phyloP scores from a whole-genome alignment of 2,329 filamentous ascomycete species.

The Penicillium hesseltinei region DNA sequence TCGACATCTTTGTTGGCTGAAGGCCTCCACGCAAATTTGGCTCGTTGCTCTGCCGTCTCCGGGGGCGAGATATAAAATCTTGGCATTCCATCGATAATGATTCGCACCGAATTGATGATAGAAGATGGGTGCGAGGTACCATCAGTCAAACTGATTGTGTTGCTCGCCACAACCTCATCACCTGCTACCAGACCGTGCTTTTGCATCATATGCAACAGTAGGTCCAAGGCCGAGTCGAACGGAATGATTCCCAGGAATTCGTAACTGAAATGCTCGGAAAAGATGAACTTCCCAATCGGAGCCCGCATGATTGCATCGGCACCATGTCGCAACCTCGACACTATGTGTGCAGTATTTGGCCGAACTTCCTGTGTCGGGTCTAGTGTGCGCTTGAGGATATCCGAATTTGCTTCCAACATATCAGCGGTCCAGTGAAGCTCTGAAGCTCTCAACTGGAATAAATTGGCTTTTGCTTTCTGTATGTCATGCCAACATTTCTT shows the following conservation, averaged over 20 bases:
- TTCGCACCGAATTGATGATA: neutral
- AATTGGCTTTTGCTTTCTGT: slow-evolving; percentile 5
- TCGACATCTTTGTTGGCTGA: neutral
- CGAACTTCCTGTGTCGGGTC: slow-evolving; percentile 17
- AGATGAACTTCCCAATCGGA: neutral
- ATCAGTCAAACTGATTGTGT: neutral
- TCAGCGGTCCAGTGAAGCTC: slow-evolving; percentile 17
- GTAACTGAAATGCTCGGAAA: slow-evolving; percentile 10
- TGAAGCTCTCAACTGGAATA: neutral
- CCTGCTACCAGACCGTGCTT: neutral
- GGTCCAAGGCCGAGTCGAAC: slow-evolving; percentile 12
- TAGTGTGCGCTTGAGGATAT: slow-evolving; percentile 20
- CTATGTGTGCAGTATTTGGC: slow-evolving; percentile 16
- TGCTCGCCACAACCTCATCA: neutral
- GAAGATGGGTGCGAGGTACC: slow-evolving; percentile 1
- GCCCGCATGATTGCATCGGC: neutral
- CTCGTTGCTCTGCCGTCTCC: neutral
- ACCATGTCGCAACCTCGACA: neutral
- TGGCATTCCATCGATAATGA: slow-evolving; percentile 11
- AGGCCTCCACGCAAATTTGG: neutral
- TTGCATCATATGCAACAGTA: slow-evolving; percentile 10
- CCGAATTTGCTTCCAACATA: slow-evolving; percentile 22
- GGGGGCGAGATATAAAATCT: neutral
- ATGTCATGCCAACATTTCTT: slow-evolving; percentile 5
- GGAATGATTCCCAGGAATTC: slow-evolving; percentile 13